Evolutionary conservation across 139 green algal genomes (phyloP), one percentile per base, ranked within the genome.

Genomic region (Haematococcus lacustris): DNA sequence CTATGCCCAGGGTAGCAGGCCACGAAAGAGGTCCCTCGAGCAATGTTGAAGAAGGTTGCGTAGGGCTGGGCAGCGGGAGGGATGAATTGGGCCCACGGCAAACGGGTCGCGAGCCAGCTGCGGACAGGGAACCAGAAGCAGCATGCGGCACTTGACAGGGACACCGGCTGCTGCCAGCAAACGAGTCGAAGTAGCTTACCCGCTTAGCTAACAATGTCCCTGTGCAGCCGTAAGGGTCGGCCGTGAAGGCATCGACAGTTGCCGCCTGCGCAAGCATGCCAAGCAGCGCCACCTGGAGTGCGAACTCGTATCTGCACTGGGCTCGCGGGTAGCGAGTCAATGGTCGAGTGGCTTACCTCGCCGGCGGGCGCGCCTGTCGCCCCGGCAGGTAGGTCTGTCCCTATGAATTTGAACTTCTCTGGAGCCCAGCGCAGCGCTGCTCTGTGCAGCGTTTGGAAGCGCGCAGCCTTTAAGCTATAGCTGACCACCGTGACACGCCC

Each of bases 391-490:
- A 87, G 76, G 5, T 86, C 82, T 3, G 87, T 95, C 39, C 92
- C 92, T 38, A 96, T 61, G 68, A 93, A 97, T 0, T 73, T 38
- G 70, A 97, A 95, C 17, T 62, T 75, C 37, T 79, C 66, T 1
- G 33, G 23, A 1, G 92, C 91, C 61, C 88, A 94, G 2, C 73
- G 70, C 7, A 97, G 51, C 9, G 93, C 92, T 0, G 69, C 71
- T 0, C 88, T 75, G 79, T 98, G 93, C 62, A 96, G 59, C 26
- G 87, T 71, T 3, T 73, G 51, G 68, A 97, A 97, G 5, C 93
- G 81, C 3, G 73, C 50, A 38, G 85, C 63, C 82, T 98, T 97
- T 73, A 97, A 88, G 1, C 88, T 87, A 82, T 97, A 98, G 63
- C 88, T 88, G n/a, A 97, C 85, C 13, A 97, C 87, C 0, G 85